Evolutionary conservation across 1,284 basidiomycete species (phyloP).

Genomic region (Wolfiporia cocos): DNA sequence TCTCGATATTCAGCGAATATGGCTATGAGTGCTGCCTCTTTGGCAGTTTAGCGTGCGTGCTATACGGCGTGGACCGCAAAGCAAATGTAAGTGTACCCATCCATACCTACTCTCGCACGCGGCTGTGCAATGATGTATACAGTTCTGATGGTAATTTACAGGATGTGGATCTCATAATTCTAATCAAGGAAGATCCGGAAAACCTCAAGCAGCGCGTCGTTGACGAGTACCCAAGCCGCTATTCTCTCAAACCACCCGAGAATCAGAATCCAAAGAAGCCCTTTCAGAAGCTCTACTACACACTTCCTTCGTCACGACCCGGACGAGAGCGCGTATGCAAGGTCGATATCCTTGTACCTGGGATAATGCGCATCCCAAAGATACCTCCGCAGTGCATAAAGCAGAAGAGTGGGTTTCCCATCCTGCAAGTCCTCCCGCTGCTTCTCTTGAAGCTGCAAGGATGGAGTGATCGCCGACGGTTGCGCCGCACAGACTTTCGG

Average conservation of each 20-base stretch:
- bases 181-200: neutral
- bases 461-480: constrained; percentile 41
- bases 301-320: neutral
- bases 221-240: neutral
- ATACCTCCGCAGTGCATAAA: constrained; percentile 28
- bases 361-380: constrained; percentile 36
- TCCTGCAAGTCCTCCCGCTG: constrained; percentile 38
- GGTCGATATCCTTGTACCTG: constrained; percentile 35
- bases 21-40: constrained; percentile 15
- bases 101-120: neutral
- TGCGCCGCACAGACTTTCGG: constrained; percentile 25
- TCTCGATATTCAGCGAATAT: constrained; percentile 7
- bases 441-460: constrained; percentile 45
- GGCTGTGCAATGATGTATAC: neutral
- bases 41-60: constrained; percentile 16
- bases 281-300: neutral
- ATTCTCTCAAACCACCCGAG: neutral
- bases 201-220: neutral
- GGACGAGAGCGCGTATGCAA: neutral
- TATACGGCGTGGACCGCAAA: constrained; percentile 14
- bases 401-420: constrained; percentile 26
- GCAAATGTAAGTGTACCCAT: constrained; percentile 11
- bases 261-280: too few relatives aligned
- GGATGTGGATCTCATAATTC: neutral
- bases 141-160: neutral